Evolutionary conservation across 306 rosid genomes (phyloP), one percentile per base, ranked within the genome.

Genomic region (Alnus glutinosa): DNA sequence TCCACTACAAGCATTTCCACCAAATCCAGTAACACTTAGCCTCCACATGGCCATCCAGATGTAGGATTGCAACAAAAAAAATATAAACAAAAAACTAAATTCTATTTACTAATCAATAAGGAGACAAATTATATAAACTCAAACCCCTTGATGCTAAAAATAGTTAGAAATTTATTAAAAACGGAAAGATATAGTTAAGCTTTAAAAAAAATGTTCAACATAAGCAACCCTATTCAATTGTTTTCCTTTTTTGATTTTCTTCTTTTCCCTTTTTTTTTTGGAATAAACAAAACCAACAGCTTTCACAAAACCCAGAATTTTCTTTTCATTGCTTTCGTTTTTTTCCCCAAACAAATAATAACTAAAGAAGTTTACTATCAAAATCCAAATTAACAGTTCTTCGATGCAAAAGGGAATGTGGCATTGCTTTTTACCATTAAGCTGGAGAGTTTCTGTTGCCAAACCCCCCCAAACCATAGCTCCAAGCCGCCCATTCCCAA

Each of bases 401-500:
- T n/a, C 50, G 12, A 39, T 51, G 58, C 39, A 69, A 37, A 70
- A 75, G 11, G 39, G 58, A 57, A 50, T 34, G 14, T 34, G 32
- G 39, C 71, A 78, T 61, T 37, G 44, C 14, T 9, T 59, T 28
- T 10, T 80, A 94, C 98, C 98, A 84, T 89, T 94, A 79, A 94
- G 97, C 86, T 91, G 98, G 50, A 94, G 91, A 86, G 86, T 64
- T 73, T 94, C 98, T 0, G 90, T 72, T 0, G 84, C 83, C 0
- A 94, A 95, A 10, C 90, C 97, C 72, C 98, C 98, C 95, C 97
- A 94, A 30, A 94, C 83, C 97, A 94, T 92, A 62, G 95, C 97
- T 14, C 98, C 98, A 32, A 94, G 97, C 47, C 93, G 86, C 46
- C 98, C 98, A 89, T 94, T 94, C 13, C 97, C 98, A 62, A 94